Percentiles rank a stretch among this genome's conserved stretches.
Conservation (phyloP, 306 rosid species). For the Vigna unguiculata region DNA sequence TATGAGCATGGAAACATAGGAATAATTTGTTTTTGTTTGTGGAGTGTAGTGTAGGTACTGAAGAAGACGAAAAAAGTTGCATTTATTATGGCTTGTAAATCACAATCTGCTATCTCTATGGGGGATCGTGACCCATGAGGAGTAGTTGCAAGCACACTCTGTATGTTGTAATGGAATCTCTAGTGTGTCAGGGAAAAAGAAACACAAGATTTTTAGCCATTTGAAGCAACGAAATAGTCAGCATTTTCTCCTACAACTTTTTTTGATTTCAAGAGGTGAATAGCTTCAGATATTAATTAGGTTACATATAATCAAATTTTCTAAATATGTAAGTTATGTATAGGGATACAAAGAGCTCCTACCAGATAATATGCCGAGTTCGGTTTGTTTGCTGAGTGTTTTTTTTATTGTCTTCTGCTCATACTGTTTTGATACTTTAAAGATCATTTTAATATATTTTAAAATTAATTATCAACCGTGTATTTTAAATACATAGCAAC, state of each 20-base stretch:
- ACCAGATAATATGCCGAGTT: too few relatives aligned
- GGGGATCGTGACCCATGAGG: constrained; percentile 41
- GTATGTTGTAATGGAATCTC: constrained; percentile 35
- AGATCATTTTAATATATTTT: too few relatives aligned
- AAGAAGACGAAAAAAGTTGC: constrained; percentile 7
- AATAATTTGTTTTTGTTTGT: constrained; percentile 4
- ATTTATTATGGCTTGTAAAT: constrained; percentile 44
- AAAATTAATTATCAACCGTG: too few relatives aligned
- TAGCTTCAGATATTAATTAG: constrained; percentile 1
- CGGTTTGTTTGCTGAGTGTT: too few relatives aligned
- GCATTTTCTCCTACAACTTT: background rate
- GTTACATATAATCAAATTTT: background rate
- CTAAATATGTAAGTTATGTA: background rate
- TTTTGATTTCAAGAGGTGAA: background rate
- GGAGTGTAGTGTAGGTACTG: background rate
- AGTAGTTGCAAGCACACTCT: constrained; percentile 38
- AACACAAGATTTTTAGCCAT: constrained; percentile 31
- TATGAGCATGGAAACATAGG: background rate
- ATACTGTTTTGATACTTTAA: too few relatives aligned
- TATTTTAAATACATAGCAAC: too few relatives aligned
- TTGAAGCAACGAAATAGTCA: constrained; percentile 34
- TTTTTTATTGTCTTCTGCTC: too few relatives aligned
- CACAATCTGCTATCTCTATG: constrained; percentile 46
- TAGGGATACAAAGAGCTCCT: too few relatives aligned
- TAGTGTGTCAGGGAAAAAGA: constrained; percentile 14